These are phyloP conservation scores for Nidula niveotomentosa DNA, from an alignment of 1,284 basidiomycete genomes.

Conservation along the genomic window DNA sequence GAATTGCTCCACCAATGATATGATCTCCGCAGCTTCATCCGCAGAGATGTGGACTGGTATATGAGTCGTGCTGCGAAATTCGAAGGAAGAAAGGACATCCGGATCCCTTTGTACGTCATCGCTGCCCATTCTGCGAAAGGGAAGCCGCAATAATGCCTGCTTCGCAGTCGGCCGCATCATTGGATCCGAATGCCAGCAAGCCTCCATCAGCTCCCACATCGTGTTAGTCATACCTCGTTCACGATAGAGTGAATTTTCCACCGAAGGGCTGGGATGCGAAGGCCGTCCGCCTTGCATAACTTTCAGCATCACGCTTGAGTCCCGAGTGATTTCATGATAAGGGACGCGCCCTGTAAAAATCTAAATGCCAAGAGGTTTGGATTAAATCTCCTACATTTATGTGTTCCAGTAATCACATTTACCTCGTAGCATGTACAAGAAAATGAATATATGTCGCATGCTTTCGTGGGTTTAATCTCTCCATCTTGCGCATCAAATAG, in stretches of 20 bases:
- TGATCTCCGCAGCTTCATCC: too few species aligned
- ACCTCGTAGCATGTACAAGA: slow-evolving; percentile 2
- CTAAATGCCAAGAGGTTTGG: too few species aligned
- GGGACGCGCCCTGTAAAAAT: slow-evolving; percentile 18
- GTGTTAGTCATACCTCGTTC: background rate
- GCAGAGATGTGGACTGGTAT: too few species aligned
- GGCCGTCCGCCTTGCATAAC: slow-evolving; percentile 3
- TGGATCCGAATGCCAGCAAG: background rate
- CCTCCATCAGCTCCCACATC: background rate
- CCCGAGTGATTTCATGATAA: slow-evolving; percentile 14
- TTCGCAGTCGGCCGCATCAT: background rate
- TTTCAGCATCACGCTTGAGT: slow-evolving; percentile 11
- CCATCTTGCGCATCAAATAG: slow-evolving; percentile 11
- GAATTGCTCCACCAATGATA: too few species aligned
- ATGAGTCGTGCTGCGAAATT: too few species aligned
- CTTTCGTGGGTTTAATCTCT: slow-evolving; percentile 7
- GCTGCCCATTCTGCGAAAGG: too few species aligned
- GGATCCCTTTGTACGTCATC: too few species aligned
- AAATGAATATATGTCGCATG: slow-evolving; percentile 14
- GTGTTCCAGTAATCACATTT: too few species aligned
- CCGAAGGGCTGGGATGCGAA: too few species aligned
- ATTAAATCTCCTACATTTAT: too few species aligned
- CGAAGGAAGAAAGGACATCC: too few species aligned
- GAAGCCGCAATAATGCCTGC: too few species aligned
- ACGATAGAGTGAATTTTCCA: background rate